A percentile compares a stretch with the other conserved stretches of the same genome.
These are phyloP conservation scores for Mimosa pudica DNA, from an alignment of 306 rosid species.

Conservation along the genomic window DNA sequence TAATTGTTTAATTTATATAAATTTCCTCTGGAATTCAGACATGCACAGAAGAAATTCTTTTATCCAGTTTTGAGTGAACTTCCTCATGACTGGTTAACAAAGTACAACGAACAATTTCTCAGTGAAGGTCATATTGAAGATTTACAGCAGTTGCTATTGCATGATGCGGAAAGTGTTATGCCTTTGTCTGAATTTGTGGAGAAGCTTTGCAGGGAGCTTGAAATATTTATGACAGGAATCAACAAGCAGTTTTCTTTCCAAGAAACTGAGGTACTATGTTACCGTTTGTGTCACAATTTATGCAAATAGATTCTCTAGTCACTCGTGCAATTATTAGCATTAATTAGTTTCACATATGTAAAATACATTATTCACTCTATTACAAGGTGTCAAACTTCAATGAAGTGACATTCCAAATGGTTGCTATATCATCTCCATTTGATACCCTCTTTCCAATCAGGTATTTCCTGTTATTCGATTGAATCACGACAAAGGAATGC, in stretches of 20 bases:
- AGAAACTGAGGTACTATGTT: constrained; percentile 63
- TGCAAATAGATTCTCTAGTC: background rate
- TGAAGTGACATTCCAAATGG: constrained; percentile 19
- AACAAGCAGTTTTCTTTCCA: constrained; percentile 65
- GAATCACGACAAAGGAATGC: constrained; percentile 59
- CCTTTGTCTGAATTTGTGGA: constrained; percentile 54
- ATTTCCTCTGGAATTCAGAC: constrained; percentile 53
- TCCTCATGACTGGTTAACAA: constrained; percentile 39
- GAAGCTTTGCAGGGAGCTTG: constrained; percentile 68
- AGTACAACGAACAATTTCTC: constrained; percentile 49
- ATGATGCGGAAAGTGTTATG: constrained; percentile 44
- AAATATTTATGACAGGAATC: constrained; percentile 57
- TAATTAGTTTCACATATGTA: constrained; percentile 17
- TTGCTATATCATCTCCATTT: constrained; percentile 26
- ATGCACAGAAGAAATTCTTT: constrained; percentile 72
- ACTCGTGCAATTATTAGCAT: background rate
- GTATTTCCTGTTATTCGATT: constrained; percentile 68
- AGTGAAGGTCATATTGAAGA: constrained; percentile 58
- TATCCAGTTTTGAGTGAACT: constrained; percentile 56
- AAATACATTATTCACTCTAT: constrained; percentile 21
- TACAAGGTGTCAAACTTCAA: constrained; percentile 11
- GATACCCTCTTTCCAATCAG: constrained; percentile 54
- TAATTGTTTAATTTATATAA: constrained; percentile 31
- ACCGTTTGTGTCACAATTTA: constrained; percentile 12
- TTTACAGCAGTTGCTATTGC: constrained; percentile 59